Conservation (phyloP, 495 filamentous ascomycete genomes). For the Hypoxylon lenormandii region DNA sequence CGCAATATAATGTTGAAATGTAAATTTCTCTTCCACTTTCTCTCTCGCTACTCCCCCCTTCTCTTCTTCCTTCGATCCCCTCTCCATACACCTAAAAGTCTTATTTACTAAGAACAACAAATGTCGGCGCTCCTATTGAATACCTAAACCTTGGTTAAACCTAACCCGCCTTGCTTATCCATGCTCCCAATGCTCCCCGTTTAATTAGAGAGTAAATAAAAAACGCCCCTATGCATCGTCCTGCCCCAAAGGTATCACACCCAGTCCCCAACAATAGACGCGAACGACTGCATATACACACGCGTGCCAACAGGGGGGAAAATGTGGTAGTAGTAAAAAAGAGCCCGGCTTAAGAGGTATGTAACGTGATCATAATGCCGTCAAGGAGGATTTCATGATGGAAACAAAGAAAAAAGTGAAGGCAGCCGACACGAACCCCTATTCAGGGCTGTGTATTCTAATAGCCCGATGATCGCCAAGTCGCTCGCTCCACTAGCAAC, state of each 20-base stretch:
- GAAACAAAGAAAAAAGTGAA: not conserved
- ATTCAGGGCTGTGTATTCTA: too few species aligned
- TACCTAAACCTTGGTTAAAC: not conserved
- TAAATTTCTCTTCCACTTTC: not conserved
- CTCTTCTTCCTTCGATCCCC: not conserved
- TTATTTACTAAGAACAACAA: not conserved
- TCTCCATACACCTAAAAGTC: not conserved
- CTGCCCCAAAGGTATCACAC: too few species aligned
- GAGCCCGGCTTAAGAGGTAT: too few species aligned
- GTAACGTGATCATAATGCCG: slow-evolving; percentile 3
- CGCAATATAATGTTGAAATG: not conserved
- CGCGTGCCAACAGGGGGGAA: not conserved
- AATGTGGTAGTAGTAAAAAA: too few species aligned
- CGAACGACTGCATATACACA: not conserved
- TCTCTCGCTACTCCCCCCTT: not conserved
- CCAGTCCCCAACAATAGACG: too few species aligned
- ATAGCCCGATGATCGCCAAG: too few species aligned
- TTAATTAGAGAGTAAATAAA: too few species aligned
- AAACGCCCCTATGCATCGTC: too few species aligned
- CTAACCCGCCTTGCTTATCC: too few species aligned
- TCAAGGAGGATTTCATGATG: not conserved
- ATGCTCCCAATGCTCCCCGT: too few species aligned
- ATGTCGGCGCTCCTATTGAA: not conserved
- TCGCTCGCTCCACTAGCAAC: too few species aligned
- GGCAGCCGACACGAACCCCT: not conserved